Percentiles rank a stretch among this genome's conserved stretches.
Conservation (phyloP, 257 asterid species). For the Lithospermum erythrorhizon region DNA sequence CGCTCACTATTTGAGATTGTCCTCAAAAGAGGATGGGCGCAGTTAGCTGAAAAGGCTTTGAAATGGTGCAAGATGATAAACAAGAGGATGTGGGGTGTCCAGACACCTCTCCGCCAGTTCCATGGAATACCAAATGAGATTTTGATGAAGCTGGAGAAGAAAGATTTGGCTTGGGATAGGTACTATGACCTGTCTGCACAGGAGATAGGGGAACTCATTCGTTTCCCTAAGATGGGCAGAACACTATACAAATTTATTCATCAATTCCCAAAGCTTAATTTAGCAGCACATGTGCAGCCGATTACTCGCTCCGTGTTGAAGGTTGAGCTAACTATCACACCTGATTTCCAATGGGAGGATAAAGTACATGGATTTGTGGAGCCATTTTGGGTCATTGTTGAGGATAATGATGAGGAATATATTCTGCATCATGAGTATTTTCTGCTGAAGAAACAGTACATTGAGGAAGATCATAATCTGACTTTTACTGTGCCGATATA, state of each 20-base stretch:
- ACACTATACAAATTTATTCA: slow-evolving; percentile 26
- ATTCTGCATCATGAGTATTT: slow-evolving; percentile 36
- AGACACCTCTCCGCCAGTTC: slow-evolving; percentile 38
- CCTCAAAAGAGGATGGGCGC: slow-evolving; percentile 37
- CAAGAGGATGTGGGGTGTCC: slow-evolving; percentile 39
- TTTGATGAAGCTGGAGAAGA: slow-evolving; percentile 29
- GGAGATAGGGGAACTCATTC: slow-evolving; percentile 30
- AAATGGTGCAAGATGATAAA: slow-evolving; percentile 41
- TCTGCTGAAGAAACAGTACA: slow-evolving; percentile 31
- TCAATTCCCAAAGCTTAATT: slow-evolving; percentile 35
- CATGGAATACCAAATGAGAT: slow-evolving; percentile 34
- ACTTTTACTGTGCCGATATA: slow-evolving; percentile 30
- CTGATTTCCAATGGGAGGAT: slow-evolving; percentile 38
- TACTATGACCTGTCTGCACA: slow-evolving; percentile 31
- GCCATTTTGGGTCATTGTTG: slow-evolving; percentile 36
- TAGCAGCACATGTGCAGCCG: slow-evolving; percentile 34
- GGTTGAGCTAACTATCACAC: slow-evolving; percentile 34
- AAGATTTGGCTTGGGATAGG: slow-evolving; percentile 35
- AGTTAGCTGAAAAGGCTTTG: slow-evolving; percentile 32
- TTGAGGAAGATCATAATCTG: slow-evolving; percentile 32
- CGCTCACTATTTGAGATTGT: slow-evolving; percentile 35
- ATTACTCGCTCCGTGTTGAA: slow-evolving; percentile 32
- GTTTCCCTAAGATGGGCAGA: slow-evolving; percentile 30
- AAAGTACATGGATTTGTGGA: slow-evolving; percentile 37
- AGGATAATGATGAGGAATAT: slow-evolving; percentile 31